These are phyloP conservation scores for Aureobasidium sp. DNA, from an alignment of 2,329 filamentous ascomycete species.

Conservation along the genomic window DNA sequence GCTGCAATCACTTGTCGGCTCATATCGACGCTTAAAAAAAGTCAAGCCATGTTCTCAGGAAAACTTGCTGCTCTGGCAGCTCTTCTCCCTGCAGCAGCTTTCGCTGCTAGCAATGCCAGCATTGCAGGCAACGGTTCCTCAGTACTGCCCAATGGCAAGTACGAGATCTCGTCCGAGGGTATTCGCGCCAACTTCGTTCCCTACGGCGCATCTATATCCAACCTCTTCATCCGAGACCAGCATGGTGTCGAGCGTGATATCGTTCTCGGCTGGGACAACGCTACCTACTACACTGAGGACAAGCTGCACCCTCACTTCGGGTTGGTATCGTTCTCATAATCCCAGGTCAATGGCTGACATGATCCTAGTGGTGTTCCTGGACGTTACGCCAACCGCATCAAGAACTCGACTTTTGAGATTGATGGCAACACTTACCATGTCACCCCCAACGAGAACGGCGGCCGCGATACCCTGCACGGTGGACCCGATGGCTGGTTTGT, in stretches of 20 bases:
- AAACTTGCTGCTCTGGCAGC: conserved; percentile 18
- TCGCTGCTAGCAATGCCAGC: conserved; percentile 17
- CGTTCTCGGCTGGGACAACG: conserved; percentile 69
- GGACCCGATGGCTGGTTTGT: conserved; percentile 40
- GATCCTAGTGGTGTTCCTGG: conserved; percentile 20
- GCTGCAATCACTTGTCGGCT: background rate
- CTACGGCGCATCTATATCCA: conserved; percentile 67
- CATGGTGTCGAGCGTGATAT: conserved; percentile 63
- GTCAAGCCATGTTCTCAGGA: background rate
- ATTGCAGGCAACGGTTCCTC: conserved; percentile 22
- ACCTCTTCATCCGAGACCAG: conserved; percentile 63
- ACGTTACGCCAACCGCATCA: conserved; percentile 74
- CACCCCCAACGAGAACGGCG: conserved; percentile 45
- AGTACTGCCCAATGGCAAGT: conserved; percentile 48
- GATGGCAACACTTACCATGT: conserved; percentile 42
- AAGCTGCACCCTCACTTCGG: conserved; percentile 63
- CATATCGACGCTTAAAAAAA: background rate
- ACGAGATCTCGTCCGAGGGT: conserved; percentile 60
- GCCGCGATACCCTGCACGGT: conserved; percentile 48
- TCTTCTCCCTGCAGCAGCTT: conserved; percentile 19
- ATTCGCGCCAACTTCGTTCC: conserved; percentile 65
- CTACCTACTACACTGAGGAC: conserved; percentile 60
- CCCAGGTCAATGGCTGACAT: background rate
- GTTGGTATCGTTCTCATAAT: background rate
- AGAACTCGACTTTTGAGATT: conserved; percentile 49